Evolutionary conservation across 495 filamentous ascomycete species (phyloP).

Genomic region (Penicillium argentinense): DNA sequence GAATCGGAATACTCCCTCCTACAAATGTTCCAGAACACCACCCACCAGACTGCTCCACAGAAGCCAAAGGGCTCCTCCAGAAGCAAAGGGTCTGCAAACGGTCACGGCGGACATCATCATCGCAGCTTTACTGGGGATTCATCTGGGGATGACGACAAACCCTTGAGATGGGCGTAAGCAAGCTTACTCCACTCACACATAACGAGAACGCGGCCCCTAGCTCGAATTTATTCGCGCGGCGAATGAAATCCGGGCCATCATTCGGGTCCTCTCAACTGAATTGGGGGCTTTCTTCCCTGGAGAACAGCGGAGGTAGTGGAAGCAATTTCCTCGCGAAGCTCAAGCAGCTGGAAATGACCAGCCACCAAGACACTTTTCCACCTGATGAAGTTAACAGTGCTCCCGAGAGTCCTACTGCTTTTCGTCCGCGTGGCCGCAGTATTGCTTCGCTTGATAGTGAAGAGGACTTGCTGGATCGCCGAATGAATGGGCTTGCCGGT

Average conservation of each 20-base stretch:
- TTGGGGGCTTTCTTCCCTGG: constrained; percentile 9
- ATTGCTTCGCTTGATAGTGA: constrained; percentile 75
- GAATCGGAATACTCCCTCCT: constrained; percentile 25
- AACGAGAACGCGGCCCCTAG: constrained; percentile 3
- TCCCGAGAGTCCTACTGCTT: constrained; percentile 18
- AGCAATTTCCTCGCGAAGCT: constrained; percentile 29
- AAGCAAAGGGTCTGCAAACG: not conserved
- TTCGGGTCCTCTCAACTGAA: constrained; percentile 15
- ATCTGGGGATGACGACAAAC: constrained; percentile 76
- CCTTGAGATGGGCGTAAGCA: constrained; percentile 70
- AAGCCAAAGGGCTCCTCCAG: not conserved
- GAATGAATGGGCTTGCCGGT: constrained; percentile 83
- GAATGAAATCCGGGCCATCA: constrained; percentile 18
- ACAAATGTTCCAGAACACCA: constrained; percentile 7
- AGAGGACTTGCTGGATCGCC: constrained; percentile 77
- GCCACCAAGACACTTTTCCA: constrained; percentile 11
- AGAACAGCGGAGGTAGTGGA: constrained; percentile 7
- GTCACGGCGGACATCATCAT: constrained; percentile 31
- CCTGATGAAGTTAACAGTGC: constrained; percentile 25
- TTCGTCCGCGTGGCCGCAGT: constrained; percentile 49
- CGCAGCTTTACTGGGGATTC: constrained; percentile 55
- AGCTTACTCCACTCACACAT: constrained; percentile 23
- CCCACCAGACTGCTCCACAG: not conserved
- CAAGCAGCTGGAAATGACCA: constrained; percentile 15
- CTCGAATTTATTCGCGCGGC: constrained; percentile 6